phyloP scores from a whole-genome alignment of 441 rosid genomes.

The Gossypium schwendimanii region DNA sequence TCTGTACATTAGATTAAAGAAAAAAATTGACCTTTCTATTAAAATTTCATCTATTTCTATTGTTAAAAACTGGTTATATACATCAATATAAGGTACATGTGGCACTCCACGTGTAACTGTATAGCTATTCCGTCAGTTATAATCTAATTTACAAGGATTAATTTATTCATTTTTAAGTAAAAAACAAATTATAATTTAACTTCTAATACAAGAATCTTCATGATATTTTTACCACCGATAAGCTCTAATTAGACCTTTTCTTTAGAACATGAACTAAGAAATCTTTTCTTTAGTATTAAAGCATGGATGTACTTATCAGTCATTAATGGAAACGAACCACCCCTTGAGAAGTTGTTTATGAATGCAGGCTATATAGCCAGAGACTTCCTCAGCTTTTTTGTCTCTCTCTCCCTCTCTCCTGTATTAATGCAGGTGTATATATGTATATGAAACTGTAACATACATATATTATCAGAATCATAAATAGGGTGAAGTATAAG shows the following conservation, averaged over 20 bases:
- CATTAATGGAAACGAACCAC: slow-evolving; percentile 31
- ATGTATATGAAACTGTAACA: slow-evolving; percentile 15
- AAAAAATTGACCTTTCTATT: too few species aligned
- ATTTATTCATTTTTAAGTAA: too few species aligned
- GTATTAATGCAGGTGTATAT: slow-evolving; percentile 29
- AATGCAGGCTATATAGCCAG: slow-evolving; percentile 14
- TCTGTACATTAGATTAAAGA: too few species aligned
- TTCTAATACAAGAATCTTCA: too few species aligned
- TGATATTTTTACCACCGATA: too few species aligned
- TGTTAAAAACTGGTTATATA: too few species aligned
- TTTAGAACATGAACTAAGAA: too few species aligned
- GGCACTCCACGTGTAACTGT: slow-evolving; percentile 6
- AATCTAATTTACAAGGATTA: too few species aligned
- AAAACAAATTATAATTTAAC: too few species aligned
- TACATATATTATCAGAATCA: slow-evolving; percentile 30
- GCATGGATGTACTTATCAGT: slow-evolving; percentile 23
- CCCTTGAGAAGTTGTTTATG: slow-evolving; percentile 28
- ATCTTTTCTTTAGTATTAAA: background rate
- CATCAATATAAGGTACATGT: too few species aligned
- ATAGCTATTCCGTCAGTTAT: background rate
- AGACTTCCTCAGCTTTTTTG: slow-evolving; percentile 25
- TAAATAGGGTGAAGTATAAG: slow-evolving; percentile 7
- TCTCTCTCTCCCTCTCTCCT: slow-evolving; percentile 15
- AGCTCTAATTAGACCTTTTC: too few species aligned
- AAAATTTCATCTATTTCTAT: too few species aligned